Evolutionary conservation across 164 flowering plant species (phyloP).

Genomic region (Litsea cubeba): DNA sequence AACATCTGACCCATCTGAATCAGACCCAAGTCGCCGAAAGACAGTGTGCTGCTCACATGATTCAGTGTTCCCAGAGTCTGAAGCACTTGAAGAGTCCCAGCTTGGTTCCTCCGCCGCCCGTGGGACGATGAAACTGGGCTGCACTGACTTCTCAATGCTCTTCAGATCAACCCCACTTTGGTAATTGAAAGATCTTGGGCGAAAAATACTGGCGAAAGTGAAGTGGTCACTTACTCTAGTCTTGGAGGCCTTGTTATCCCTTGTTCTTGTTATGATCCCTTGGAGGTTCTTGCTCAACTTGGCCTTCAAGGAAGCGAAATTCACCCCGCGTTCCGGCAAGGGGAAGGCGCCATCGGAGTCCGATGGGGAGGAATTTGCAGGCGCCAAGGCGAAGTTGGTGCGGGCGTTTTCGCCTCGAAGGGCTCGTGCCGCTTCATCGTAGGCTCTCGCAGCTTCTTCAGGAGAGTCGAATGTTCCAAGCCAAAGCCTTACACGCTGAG

Average conservation of each 20-base stretch:
- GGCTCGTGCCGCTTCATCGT: slow-evolving; percentile 75
- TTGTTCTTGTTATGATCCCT: slow-evolving; percentile 51
- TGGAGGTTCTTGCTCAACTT: slow-evolving; percentile 68
- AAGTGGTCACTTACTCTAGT: slow-evolving; percentile 70
- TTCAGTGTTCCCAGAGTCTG: slow-evolving; percentile 19
- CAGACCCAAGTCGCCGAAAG: slow-evolving; percentile 23
- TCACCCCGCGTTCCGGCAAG: slow-evolving; percentile 27
- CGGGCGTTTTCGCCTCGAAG: slow-evolving; percentile 70
- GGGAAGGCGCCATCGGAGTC: slow-evolving; percentile 8
- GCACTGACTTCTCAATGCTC: slow-evolving; percentile 53
- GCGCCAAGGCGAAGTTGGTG: slow-evolving; percentile 44
- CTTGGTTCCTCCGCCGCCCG: slow-evolving; percentile 20
- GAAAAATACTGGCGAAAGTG: slow-evolving; percentile 73
- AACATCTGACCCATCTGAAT: slow-evolving; percentile 40
- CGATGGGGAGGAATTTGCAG: slow-evolving; percentile 5
- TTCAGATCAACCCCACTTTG: slow-evolving; percentile 31
- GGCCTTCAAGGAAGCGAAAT: slow-evolving; percentile 58
- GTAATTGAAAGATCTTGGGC: slow-evolving; percentile 19
- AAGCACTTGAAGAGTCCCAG: slow-evolving; percentile 41
- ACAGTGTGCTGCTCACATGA: slow-evolving; percentile 23
- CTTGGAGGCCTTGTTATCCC: slow-evolving; percentile 40
- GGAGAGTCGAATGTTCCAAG: slow-evolving; percentile 72
- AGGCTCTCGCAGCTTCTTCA: slow-evolving; percentile 73
- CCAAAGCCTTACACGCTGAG: slow-evolving; percentile 65
- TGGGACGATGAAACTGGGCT: slow-evolving; percentile 69